Evolutionary conservation across 768 basidiomycete genomes (phyloP), one percentile per base, ranked within the genome.

Genomic region (Termitomyces sp.): DNA sequence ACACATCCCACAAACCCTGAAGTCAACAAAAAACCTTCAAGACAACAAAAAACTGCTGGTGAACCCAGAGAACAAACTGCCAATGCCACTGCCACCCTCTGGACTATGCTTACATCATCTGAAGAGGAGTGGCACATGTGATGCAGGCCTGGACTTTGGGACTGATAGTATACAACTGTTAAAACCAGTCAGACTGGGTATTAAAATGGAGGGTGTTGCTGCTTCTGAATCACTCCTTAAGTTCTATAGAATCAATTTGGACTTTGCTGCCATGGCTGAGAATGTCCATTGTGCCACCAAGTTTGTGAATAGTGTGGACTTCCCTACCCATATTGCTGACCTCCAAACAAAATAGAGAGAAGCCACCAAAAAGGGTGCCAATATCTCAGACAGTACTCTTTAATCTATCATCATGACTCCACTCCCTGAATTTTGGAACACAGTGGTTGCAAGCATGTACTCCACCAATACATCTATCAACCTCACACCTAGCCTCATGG

Each of bases 361-460:
- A 0, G 63, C 61, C 23, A 64, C 58, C 12, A 46, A 62, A 8
- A 54, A 57, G n/a, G 61, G 68, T 0, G 48, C 62, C 1, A 37
- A 40, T 0, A 58, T 67, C 8, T 69, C 23, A 43, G 23, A 43
- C 12, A 25, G 12, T 23, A 43, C 42, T 2, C 25, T 28, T 8
- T 3, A 3, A 28, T 28, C 28, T 8, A 28, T 28, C 8, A 8
- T 28, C 5, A 28, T 28, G 28, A 28, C 28, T 4, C 8, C 28
- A 28, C 28, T 28, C 28, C 28, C 28, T 28, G 28, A 28, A 28
- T 28, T 8, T 4, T 28, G 28, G 28, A 28, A 28, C 2, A 28
- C 28, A 28, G 28, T 28, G 28, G 28, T 28, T 3, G 28, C 28
- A 4, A 28, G 3, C 8, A 28, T 28, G 28, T 28, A 28, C 2